phyloP scores from a whole-genome alignment of 768 basidiomycete genomes.

The Lactifluus piperatus region DNA sequence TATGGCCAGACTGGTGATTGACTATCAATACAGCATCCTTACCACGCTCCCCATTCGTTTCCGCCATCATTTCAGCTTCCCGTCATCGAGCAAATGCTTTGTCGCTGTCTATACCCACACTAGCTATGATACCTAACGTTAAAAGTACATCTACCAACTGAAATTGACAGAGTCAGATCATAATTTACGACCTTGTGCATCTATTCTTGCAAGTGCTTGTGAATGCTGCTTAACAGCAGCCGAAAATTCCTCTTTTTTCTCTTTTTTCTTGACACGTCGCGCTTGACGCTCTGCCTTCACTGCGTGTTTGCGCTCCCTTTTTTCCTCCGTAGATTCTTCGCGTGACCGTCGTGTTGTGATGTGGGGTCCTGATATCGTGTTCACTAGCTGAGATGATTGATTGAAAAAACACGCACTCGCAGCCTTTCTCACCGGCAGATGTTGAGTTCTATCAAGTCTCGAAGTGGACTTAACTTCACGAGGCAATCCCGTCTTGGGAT shows the following conservation, averaged over 20 bases:
- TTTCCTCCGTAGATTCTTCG: slow-evolving; percentile 69
- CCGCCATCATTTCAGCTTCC: background rate
- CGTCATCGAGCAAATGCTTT: background rate
- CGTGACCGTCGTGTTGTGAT: slow-evolving; percentile 61
- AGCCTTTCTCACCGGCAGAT: background rate
- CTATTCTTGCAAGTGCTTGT: slow-evolving; percentile 36
- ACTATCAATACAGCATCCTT: background rate
- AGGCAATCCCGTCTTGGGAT: slow-evolving; percentile 74
- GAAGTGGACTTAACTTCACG: slow-evolving; percentile 28
- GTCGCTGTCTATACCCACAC: slow-evolving; percentile 14
- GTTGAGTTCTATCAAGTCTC: slow-evolving; percentile 19
- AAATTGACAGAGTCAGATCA: slow-evolving; percentile 12
- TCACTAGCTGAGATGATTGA: slow-evolving; percentile 19
- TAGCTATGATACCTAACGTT: slow-evolving; percentile 2
- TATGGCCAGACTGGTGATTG: slow-evolving; percentile 35
- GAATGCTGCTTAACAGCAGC: slow-evolving; percentile 56
- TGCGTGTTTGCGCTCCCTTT: slow-evolving; percentile 60
- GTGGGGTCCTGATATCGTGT: slow-evolving; percentile 26
- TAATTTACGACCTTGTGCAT: slow-evolving; percentile 28
- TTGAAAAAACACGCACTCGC: background rate
- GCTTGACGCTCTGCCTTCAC: slow-evolving; percentile 58
- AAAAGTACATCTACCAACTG: background rate
- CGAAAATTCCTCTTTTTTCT: slow-evolving; percentile 51
- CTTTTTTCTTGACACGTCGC: slow-evolving; percentile 61
- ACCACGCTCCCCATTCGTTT: background rate